Conservation (phyloP, 2,329 filamentous ascomycete genomes). For the Penicillium rolfsii region DNA sequence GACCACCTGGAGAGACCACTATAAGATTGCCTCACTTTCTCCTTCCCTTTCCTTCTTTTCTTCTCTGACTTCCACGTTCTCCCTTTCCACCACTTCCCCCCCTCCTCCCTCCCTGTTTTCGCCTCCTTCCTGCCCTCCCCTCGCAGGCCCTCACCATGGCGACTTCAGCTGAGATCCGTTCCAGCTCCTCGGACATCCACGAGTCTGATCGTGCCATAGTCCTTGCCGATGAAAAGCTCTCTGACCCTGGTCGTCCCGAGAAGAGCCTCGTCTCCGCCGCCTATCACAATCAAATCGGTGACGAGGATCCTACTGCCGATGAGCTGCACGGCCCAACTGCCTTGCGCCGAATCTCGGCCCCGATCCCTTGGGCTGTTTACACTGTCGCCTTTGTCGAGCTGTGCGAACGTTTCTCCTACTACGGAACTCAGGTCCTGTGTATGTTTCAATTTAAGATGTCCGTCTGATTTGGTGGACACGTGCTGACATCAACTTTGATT, state of each 20-base stretch:
- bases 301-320: constrained; percentile 34
- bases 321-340: constrained; percentile 30
- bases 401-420: constrained; percentile 78
- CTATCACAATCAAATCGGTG: constrained; percentile 16
- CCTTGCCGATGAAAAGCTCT: background rate
- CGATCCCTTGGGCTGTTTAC: constrained; percentile 63
- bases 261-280: constrained; percentile 20
- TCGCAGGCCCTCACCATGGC: constrained; percentile 12
- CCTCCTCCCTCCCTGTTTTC: background rate
- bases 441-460: background rate
- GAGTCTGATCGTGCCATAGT: background rate
- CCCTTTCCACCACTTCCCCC: background rate
- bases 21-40: constrained; percentile 4
- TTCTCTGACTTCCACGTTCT: background rate
- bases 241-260: constrained; percentile 11
- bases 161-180: constrained; percentile 1
- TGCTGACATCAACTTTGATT: background rate
- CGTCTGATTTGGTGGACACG: background rate
- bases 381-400: constrained; percentile 73
- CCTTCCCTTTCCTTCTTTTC: background rate
- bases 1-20: background rate
- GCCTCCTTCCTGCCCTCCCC: background rate
- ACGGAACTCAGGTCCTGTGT: constrained; percentile 57
- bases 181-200: constrained; percentile 19
- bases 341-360: constrained; percentile 30